Evolutionary conservation across 2,329 filamentous ascomycete genomes (phyloP).

Genomic region (Ophiognomonia clavigignenti-juglandacearum): DNA sequence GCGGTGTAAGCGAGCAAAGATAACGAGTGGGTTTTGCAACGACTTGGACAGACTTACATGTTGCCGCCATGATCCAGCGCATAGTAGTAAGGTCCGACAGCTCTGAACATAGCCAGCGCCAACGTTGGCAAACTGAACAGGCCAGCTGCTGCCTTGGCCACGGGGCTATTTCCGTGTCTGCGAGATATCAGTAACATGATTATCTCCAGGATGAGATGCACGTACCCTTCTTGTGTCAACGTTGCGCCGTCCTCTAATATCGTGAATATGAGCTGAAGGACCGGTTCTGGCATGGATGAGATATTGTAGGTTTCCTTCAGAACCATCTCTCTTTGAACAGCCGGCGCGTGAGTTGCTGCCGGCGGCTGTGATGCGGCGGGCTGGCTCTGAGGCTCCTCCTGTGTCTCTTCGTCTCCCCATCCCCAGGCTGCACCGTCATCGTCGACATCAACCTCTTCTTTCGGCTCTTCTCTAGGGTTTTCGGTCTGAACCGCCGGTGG

Average conservation of each 20-base stretch:
- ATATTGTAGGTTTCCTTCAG: constrained; percentile 83
- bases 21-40: no score
- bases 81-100: constrained; percentile 72
- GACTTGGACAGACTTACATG: constrained; percentile 44
- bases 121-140: constrained; percentile 70
- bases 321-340: constrained; percentile 59
- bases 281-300: constrained; percentile 77
- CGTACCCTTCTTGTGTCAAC: constrained; percentile 47
- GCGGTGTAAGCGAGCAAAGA: background rate
- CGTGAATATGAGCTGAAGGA: constrained; percentile 61
- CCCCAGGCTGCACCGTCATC: constrained; percentile 69
- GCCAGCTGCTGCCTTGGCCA: constrained; percentile 63
- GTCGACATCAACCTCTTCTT: constrained; percentile 21
- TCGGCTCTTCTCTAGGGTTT: constrained; percentile 19
- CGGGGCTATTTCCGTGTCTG: constrained; percentile 45
- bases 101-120: constrained; percentile 72
- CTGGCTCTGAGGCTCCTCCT: constrained; percentile 25
- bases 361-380: constrained; percentile 5
- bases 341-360: constrained; percentile 18
- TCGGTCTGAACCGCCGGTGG: constrained; percentile 2
- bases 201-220: background rate
- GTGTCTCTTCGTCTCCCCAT: constrained; percentile 67
- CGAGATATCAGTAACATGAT: constrained; percentile 13
- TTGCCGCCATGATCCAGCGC: constrained; percentile 55
- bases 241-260: constrained; percentile 58